Evolutionary conservation across 805 yeast genomes (phyloP), one percentile per base, ranked within the genome.

Genomic region (Wickerhamiella allomyrinae): DNA sequence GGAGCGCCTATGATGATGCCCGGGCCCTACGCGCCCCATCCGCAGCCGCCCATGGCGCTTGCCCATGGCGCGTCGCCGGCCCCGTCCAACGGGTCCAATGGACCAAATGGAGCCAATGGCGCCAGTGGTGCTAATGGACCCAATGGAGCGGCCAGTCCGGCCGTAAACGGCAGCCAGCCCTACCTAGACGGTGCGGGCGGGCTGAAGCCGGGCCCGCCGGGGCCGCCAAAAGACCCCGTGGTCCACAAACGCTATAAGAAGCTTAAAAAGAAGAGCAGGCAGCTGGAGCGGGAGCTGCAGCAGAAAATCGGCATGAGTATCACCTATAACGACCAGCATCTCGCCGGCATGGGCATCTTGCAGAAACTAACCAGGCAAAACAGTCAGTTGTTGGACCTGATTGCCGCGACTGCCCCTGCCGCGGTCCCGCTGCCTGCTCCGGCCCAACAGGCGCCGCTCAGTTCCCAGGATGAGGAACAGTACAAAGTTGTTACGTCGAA

Each of bases 401-500:
- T 36, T 14, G 39, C 19, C 3, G 20, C 19, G 14, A 11, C 20
- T 10, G 27, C 20, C 29, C 45, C 34, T 31, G 15, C 14, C 23
- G 10, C 27, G 17, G 41, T 13, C 17, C 11, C 15, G 15, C 36
- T 40, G 17, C 34, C 39, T 5, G 25, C 29, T 5, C 37, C 48
- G 7, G 39, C 39, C 10, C 29, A 22, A 20, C 25, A 7, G 14
- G 14, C 29, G n/a, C 29, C 19, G 9, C 23, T 21, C 41, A 20
- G 20, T 27, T 23, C 34, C 10, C 39, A 9, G 45, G 49, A 36
- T n/a, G 7, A 14, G 20, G 29, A 36, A 21, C 21, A 15, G 27
- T 36, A 14, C 29, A 17, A 23, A 6, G 17, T 36, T 7, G 29
- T 36, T 13, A 22, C 34, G 8, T 3, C 21, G 8, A 7, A 31